phyloP scores from a whole-genome alignment of 495 filamentous ascomycete species.

The Annulohypoxylon bovei region DNA sequence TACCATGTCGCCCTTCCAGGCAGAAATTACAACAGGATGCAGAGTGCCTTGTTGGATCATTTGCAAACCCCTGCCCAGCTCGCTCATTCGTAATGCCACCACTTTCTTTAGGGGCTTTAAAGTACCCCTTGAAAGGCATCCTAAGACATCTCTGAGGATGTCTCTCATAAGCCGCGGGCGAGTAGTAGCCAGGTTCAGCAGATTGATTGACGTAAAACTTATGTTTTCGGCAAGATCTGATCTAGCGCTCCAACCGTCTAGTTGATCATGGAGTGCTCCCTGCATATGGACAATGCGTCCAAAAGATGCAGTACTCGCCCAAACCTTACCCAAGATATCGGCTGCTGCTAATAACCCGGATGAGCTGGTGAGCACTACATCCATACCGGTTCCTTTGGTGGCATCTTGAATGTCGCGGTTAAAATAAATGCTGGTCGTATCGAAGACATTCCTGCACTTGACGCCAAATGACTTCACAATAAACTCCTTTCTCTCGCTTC shows the following conservation, averaged over 20 bases:
- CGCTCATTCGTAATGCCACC: constrained; percentile 23
- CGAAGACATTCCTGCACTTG: constrained; percentile 58
- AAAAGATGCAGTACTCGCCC: constrained; percentile 28
- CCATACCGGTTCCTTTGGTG: constrained; percentile 60
- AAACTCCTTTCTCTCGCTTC: constrained; percentile 51
- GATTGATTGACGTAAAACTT: constrained; percentile 33
- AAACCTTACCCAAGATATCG: constrained; percentile 15
- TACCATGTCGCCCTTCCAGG: constrained; percentile 25
- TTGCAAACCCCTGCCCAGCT: constrained; percentile 22
- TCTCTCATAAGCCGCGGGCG: constrained; percentile 37
- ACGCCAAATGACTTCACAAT: constrained; percentile 57
- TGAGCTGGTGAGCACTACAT: constrained; percentile 58
- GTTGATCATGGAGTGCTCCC: constrained; percentile 19
- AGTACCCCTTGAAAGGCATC: constrained; percentile 14
- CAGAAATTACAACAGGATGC: constrained; percentile 30
- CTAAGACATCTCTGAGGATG: constrained; percentile 30
- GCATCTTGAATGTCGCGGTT: constrained; percentile 54
- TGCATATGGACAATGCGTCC: constrained; percentile 38
- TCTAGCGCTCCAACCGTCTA: constrained; percentile 24
- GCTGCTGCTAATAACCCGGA: constrained; percentile 20
- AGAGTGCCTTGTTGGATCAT: constrained; percentile 35
- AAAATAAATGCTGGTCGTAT: constrained; percentile 53
- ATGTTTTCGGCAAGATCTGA: constrained; percentile 34
- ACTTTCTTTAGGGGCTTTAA: constrained; percentile 30
- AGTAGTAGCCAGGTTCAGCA: constrained; percentile 25